Percentiles rank a stretch among this genome's conserved stretches.
phyloP scores from a whole-genome alignment of 108 stramenopile species.

The Chaetoceros muelleri region DNA sequence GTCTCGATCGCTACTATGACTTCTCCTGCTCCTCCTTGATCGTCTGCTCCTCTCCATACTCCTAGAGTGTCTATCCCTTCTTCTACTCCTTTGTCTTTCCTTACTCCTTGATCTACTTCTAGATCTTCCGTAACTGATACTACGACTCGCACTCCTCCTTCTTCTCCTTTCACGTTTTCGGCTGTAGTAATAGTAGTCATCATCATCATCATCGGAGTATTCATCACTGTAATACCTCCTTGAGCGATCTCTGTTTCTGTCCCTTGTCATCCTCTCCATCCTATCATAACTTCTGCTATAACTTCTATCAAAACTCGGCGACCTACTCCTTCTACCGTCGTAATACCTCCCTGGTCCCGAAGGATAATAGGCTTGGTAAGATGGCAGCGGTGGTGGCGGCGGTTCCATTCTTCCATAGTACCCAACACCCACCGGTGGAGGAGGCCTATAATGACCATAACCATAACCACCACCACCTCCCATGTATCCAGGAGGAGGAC shows the following conservation, averaged over 20 bases:
- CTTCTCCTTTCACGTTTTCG: background rate
- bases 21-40: background rate
- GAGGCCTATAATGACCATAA: background rate
- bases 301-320: background rate
- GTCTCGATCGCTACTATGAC: background rate
- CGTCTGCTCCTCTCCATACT: background rate
- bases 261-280: too few species aligned
- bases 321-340: background rate
- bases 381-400: too few species aligned
- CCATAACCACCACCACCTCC: too few species aligned
- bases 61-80: background rate
- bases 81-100: background rate
- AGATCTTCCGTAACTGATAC: background rate
- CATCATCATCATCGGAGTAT: too few species aligned
- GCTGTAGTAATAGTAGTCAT: background rate
- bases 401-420: background rate
- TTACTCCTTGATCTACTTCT: background rate
- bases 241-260: too few species aligned
- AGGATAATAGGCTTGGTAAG: background rate
- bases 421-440: background rate
- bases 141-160: background rate
- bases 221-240: too few species aligned
- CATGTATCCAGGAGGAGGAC: background rate
- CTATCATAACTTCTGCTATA: background rate
- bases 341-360: background rate